phyloP scores from a whole-genome alignment of 1,284 basidiomycete species.

The Microbotryum intermedium region DNA sequence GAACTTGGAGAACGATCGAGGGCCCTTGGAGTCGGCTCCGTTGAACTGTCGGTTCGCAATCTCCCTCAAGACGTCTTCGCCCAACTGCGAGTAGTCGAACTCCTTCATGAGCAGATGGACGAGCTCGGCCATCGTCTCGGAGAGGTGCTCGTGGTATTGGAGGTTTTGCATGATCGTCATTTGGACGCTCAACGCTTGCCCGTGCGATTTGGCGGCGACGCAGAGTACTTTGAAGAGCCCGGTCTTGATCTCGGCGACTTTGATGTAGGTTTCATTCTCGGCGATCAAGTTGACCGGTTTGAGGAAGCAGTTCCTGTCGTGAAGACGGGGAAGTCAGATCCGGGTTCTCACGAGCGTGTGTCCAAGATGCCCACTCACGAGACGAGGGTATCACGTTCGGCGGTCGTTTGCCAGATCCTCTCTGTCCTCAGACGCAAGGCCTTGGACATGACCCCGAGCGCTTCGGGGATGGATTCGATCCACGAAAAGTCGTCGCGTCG shows the following conservation, averaged over 20 bases:
- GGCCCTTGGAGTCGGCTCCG: constrained; percentile 76
- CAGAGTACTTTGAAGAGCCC: constrained; percentile 84
- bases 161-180: constrained; percentile 84
- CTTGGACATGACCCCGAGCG: constrained; percentile 60
- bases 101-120: constrained; percentile 70
- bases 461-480: constrained; percentile 63
- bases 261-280: constrained; percentile 84
- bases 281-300: constrained; percentile 76
- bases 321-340: neutral
- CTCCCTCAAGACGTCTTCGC: constrained; percentile 80
- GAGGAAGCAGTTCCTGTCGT: constrained; percentile 59
- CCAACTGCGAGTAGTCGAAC: constrained; percentile 80
- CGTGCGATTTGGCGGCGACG: constrained; percentile 82
- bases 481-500: constrained; percentile 54
- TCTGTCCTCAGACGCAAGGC: constrained; percentile 65
- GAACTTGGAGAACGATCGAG: constrained; percentile 77
- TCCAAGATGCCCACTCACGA: constrained; percentile 47
- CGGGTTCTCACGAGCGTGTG: neutral
- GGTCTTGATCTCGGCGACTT: constrained; percentile 58
- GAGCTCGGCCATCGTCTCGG: constrained; percentile 88
- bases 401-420: constrained; percentile 76
- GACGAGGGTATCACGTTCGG: constrained; percentile 74
- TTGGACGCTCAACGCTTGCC: constrained; percentile 72
- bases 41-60: constrained; percentile 69
- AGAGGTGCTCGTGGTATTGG: constrained; percentile 89